Conservation (phyloP, 106 monocot genomes). For the Hemerocallis citrina region DNA sequence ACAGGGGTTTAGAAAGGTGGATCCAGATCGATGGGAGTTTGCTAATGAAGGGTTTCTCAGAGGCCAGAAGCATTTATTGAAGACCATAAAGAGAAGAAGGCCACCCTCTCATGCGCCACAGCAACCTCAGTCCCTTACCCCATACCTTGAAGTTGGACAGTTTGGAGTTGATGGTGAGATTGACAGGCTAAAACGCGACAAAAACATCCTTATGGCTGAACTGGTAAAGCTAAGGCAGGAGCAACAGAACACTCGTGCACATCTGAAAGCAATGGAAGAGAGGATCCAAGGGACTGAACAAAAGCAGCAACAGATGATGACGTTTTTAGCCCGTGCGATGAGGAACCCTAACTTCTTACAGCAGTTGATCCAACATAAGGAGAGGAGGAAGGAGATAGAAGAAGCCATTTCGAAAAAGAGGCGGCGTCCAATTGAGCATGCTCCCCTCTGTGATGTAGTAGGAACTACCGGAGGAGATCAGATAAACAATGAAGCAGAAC, state of each 20-base stretch:
- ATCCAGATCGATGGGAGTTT: constrained; percentile 69
- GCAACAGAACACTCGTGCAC: constrained; percentile 51
- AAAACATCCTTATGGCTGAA: constrained; percentile 74
- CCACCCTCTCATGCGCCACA: constrained; percentile 13
- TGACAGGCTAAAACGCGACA: constrained; percentile 56
- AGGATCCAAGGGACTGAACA: constrained; percentile 64
- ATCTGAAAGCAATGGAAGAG: constrained; percentile 45
- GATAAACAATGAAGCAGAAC: background rate
- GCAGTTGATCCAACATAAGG: constrained; percentile 37
- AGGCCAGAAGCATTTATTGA: constrained; percentile 55
- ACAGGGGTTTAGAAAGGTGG: constrained; percentile 81
- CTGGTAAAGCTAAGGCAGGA: constrained; percentile 80
- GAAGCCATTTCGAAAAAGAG: constrained; percentile 56
- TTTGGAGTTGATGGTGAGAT: constrained; percentile 62
- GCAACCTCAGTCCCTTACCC: constrained; percentile 19
- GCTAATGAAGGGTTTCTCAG: constrained; percentile 54
- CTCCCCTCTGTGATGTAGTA: too few species aligned
- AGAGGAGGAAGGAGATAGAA: constrained; percentile 39
- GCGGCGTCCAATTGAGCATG: constrained; percentile 26
- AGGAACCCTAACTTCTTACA: constrained; percentile 69
- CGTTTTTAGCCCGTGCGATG: constrained; percentile 69
- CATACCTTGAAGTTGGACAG: constrained; percentile 58
- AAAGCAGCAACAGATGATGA: constrained; percentile 73
- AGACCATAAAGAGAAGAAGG: constrained; percentile 42
- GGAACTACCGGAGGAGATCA: background rate